Base-by-base conservation (phyloP, 2,329 filamentous ascomycete genomes). In the Immersiporthe knoxdaviesiana region DNA sequence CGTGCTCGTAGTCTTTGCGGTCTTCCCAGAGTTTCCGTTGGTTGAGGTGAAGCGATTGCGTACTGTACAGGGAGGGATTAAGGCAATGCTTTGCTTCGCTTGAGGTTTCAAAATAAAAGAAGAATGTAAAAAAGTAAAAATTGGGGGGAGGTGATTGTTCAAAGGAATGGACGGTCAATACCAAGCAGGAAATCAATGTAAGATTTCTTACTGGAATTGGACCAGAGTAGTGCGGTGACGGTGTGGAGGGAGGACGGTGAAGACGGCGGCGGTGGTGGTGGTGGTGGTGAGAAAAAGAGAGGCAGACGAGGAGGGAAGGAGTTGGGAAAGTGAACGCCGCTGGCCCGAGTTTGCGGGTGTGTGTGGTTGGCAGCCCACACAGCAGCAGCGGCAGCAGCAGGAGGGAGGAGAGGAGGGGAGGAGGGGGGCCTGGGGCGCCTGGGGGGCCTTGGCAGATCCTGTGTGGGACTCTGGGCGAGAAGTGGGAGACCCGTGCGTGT, bases 121-220 rank as follows among this genome's bases (percentile, higher is more conserved):
- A 63, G 67, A 65, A 71, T 70, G 68, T 66, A 67, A 44, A 47
- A 73, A 66, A 47, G 62, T 63, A 56, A 73, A 73, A 73, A n/a
- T n/a, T 68, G 72, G 73, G 72, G 41, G 61, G 59, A 24, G 14
- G 52, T 56, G 30, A 41, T 73, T 71, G 61, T 73, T 71, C 73
- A 85, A 84, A 84, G 83, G 85, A 88, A 84, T 81, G 85, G 85
- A 88, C 85, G 85, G 85, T 77, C 84, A 81, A 87, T 80, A 85
- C 85, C 86, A 68, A 88, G 85, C 56, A 79, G 81, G 79, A 82
- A 85, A 83, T 83, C 78, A 78, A 76, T 75, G 67, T 50, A 74
- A 82, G 81, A 82, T 81, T 77, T 81, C 83, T 84, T 78, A 77
- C 84, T 82, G 85, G 85, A 85, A 86, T 85, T 83, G 85, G 80